phyloP scores from a whole-genome alignment of 805 yeast species.

The Ogataea wickerhamii region DNA sequence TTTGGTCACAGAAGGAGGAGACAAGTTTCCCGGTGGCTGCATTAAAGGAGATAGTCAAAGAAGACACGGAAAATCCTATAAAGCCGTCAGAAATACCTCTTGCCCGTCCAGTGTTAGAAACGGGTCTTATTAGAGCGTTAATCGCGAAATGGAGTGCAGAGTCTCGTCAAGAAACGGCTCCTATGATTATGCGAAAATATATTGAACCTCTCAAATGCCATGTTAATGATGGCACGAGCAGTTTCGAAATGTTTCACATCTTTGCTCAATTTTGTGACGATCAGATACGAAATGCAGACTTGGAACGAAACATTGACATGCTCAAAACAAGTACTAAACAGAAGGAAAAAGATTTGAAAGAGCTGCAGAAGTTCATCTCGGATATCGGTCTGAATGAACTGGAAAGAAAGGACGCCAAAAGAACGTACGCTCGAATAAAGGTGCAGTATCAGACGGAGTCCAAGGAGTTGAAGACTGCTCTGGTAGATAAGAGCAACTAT shows the following conservation, averaged over 20 bases:
- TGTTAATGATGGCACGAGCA: not conserved
- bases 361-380: slow-evolving; percentile 43
- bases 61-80: slow-evolving; percentile 8
- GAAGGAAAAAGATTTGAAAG: slow-evolving; percentile 46
- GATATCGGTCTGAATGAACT: slow-evolving; percentile 37
- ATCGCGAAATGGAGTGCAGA: slow-evolving; percentile 68
- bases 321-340: slow-evolving; percentile 26
- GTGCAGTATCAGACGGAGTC: slow-evolving; percentile 48
- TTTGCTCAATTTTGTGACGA: slow-evolving; percentile 73
- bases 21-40: slow-evolving; percentile 53
- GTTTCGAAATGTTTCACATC: slow-evolving; percentile 46
- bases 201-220: slow-evolving; percentile 38
- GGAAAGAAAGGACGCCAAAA: slow-evolving; percentile 51
- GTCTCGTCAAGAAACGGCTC: slow-evolving; percentile 66
- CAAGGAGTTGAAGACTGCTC: slow-evolving; percentile 40
- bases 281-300: slow-evolving; percentile 47
- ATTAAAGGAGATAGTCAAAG: slow-evolving; percentile 35
- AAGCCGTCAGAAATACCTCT: slow-evolving; percentile 5
- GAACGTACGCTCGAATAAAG: slow-evolving; percentile 47
- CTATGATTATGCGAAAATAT: slow-evolving; percentile 52
- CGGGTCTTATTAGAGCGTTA: slow-evolving; percentile 27
- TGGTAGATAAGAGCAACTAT: slow-evolving; percentile 34
- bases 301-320: slow-evolving; percentile 43
- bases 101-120: slow-evolving; percentile 12
- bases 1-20: slow-evolving; percentile 62